Evolutionary conservation across 441 rosid genomes (phyloP).

Genomic region (Corymbia citriodora): DNA sequence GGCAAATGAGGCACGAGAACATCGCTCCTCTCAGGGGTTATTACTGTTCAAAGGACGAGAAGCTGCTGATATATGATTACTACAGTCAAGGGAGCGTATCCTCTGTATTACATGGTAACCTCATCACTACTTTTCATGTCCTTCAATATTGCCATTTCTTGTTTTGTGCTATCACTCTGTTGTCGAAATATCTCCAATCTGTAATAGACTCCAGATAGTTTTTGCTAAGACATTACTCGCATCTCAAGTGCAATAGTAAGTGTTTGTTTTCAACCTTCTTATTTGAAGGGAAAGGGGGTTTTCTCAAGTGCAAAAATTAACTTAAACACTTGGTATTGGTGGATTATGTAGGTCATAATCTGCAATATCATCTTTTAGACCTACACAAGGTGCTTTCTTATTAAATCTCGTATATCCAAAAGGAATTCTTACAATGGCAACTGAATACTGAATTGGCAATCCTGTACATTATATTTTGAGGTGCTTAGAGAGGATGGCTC

Average conservation of each 20-base stretch:
- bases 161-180: neutral
- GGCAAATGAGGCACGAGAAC: neutral
- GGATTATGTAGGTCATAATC: neutral
- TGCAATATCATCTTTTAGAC: neutral
- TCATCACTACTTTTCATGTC: neutral
- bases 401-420: neutral
- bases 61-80: conserved; percentile 4
- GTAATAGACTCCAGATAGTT: neutral
- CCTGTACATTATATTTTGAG: neutral
- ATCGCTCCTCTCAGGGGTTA: neutral
- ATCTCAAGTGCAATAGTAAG: neutral
- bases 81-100: conserved; percentile 5
- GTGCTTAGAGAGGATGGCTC: neutral
- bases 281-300: neutral
- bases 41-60: conserved; percentile 6
- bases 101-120: conserved; percentile 3
- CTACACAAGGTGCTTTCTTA: neutral
- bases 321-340: neutral
- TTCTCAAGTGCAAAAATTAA: neutral
- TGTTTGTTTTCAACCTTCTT: neutral
- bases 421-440: neutral
- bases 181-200: neutral
- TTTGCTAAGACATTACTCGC: neutral
- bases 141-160: neutral
- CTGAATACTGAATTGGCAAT: neutral